phyloP scores from a whole-genome alignment of 805 yeast genomes.

The Danielozyma ontarioensis region DNA sequence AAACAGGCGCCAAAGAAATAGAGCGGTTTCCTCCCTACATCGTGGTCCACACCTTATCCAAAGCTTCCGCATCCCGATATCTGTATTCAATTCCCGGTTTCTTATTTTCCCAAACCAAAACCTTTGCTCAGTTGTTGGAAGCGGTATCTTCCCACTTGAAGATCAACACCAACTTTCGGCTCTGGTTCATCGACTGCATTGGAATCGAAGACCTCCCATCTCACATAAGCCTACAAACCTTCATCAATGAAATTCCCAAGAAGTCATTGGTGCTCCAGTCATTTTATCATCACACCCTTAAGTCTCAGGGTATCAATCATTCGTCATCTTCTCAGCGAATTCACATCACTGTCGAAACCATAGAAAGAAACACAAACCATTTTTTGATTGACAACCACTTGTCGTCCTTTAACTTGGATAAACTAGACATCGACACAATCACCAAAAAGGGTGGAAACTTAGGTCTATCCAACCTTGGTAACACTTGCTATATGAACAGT shows the following conservation, averaged over 20 bases:
- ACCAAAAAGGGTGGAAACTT: slow-evolving; percentile 34
- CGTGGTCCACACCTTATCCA: slow-evolving; percentile 27
- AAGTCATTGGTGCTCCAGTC: slow-evolving; percentile 23
- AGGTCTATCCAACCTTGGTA: slow-evolving; percentile 75
- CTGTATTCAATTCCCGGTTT: slow-evolving; percentile 8
- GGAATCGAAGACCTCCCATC: slow-evolving; percentile 17
- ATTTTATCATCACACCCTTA: slow-evolving; percentile 18
- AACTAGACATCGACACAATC: slow-evolving; percentile 8
- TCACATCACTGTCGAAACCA: slow-evolving; percentile 25
- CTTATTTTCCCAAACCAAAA: slow-evolving; percentile 25
- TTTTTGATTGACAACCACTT: slow-evolving; percentile 21
- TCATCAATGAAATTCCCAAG: slow-evolving; percentile 23
- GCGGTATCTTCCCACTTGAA: slow-evolving; percentile 14
- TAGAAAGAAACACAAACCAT: slow-evolving; percentile 10
- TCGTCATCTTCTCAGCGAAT: slow-evolving; percentile 10
- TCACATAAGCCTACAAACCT: slow-evolving; percentile 18
- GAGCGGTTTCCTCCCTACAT: slow-evolving; percentile 35
- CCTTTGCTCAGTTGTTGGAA: slow-evolving; percentile 30
- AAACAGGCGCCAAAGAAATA: slow-evolving; percentile 21
- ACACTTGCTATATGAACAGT: slow-evolving; percentile 92
- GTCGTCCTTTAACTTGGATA: slow-evolving; percentile 3
- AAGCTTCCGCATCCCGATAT: slow-evolving; percentile 5
- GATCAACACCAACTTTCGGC: slow-evolving; percentile 16
- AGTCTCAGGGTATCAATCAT: slow-evolving; percentile 22
- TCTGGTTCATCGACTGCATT: slow-evolving; percentile 32